A percentile compares a stretch with the other conserved stretches of the same genome.
Evolutionary conservation across 2,329 filamentous ascomycete genomes (phyloP).

Genomic region (Pseudogymnoascus sp.): DNA sequence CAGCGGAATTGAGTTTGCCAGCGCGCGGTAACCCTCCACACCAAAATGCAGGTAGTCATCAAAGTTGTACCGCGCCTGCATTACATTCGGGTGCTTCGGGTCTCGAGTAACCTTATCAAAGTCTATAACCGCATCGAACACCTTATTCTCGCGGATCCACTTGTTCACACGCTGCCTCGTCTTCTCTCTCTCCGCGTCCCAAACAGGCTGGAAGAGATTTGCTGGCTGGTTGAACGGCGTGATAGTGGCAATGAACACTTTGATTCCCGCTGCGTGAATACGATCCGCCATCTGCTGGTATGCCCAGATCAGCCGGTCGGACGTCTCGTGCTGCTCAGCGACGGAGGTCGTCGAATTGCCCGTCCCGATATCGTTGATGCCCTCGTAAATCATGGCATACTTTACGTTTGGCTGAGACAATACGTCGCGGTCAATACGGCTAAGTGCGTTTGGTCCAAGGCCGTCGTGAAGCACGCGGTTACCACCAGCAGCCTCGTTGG

Average conservation of each 20-base stretch:
- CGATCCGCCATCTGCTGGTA: slow-evolving; percentile 49
- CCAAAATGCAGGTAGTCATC: slow-evolving; percentile 57
- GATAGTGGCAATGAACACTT: slow-evolving; percentile 52
- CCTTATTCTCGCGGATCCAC: slow-evolving; percentile 47
- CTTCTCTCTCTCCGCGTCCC: slow-evolving; percentile 42
- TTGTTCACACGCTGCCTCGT: slow-evolving; percentile 48
- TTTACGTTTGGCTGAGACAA: slow-evolving; percentile 46
- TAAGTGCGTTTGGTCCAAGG: slow-evolving; percentile 50
- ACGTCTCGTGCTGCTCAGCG: slow-evolving; percentile 38
- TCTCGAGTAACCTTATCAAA: slow-evolving; percentile 51
- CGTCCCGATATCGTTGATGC: slow-evolving; percentile 57
- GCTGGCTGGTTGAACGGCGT: slow-evolving; percentile 45
- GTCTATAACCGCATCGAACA: slow-evolving; percentile 55
- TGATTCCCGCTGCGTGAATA: slow-evolving; percentile 44
- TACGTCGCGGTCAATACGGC: slow-evolving; percentile 52
- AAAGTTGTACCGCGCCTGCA: slow-evolving; percentile 42
- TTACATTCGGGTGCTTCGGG: slow-evolving; percentile 35
- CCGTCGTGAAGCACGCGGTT: slow-evolving; percentile 54
- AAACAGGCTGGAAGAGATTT: slow-evolving; percentile 38
- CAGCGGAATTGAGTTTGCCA: slow-evolving; percentile 49
- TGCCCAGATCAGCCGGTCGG: slow-evolving; percentile 42
- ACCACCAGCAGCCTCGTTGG: slow-evolving; percentile 57
- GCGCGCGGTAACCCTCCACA: slow-evolving; percentile 44
- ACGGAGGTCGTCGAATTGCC: slow-evolving; percentile 32
- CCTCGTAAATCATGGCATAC: slow-evolving; percentile 54